Base-by-base conservation (phyloP, 805 yeast species). In the Starmerella floris region DNA sequence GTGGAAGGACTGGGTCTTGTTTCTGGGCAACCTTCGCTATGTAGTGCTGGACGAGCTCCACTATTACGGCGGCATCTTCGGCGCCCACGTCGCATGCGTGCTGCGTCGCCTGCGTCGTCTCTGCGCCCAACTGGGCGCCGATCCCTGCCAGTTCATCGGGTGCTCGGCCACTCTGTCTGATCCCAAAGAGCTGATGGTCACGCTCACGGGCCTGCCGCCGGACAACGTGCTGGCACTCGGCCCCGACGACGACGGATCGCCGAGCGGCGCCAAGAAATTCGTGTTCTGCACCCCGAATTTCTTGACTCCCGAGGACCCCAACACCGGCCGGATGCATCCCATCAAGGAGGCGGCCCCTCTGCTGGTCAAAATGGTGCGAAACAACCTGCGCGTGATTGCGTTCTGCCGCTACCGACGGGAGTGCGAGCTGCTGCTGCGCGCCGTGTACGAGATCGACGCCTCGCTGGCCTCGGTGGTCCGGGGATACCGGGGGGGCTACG, bases 401-500 rank as follows among this genome's bases (percentile, higher is more conserved):
- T 91, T 91, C 56, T 88, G 97, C 56, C 80, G 80, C 22, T 83
- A 83, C 27, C 69, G 99, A 41, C 70, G 76, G 43, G 79, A 80
- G 3, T 88, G 95, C 60, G 99, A 91, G 60, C 63, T 83, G 21
- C 55, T 91, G 36, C 83, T 88, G 81, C 81, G 83, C 50, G 88
- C 83, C 42, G 79, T 87, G 0, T 62, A 94, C 40, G 66, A 63
- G n/a, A 13, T 40, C 3, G 50, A 50, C 17, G 38, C 59, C 67
- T 16, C 64, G 77, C 27, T 48, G 62, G 34, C 16, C n/a, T 22
- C 41, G 8, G 19, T 42, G 1, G 48, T 50, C 4, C 35, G 26
- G 27, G 52, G 94, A 40, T 91, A 91, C 54, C 66, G 99, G 50
- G 98, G 97, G 30, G 99, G 99, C 1, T 91, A 91, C 56, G 75